Percentiles rank a stretch among this genome's conserved stretches.
These are phyloP conservation scores for Rhizopogon sp. DNA, from an alignment of 768 basidiomycete genomes.

Conservation along the genomic window DNA sequence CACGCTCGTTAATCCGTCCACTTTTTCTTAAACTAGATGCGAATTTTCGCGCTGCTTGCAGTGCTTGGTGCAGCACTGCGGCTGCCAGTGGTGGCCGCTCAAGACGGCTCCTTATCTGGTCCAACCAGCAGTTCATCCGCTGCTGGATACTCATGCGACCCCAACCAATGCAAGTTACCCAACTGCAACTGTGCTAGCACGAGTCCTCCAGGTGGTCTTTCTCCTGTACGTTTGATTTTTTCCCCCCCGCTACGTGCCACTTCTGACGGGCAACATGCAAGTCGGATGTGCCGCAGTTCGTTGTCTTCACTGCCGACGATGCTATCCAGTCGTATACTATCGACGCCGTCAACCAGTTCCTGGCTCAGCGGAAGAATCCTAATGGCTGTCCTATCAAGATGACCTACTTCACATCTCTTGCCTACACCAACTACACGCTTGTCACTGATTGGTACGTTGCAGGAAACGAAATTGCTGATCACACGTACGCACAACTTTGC, in stretches of 20 bases:
- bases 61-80: neutral
- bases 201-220: constrained; percentile 65
- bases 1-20: neutral
- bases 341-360: constrained; percentile 69
- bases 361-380: constrained; percentile 69
- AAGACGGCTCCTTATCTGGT: constrained; percentile 50
- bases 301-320: constrained; percentile 75
- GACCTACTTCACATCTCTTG: constrained; percentile 71
- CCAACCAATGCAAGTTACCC: constrained; percentile 60
- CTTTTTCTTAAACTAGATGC: constrained; percentile 3
- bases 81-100: constrained; percentile 18
- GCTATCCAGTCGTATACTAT: constrained; percentile 75
- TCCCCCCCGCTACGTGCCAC: neutral
- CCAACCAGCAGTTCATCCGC: constrained; percentile 48
- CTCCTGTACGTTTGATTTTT: constrained; percentile 42
- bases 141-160: constrained; percentile 68
- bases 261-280: constrained; percentile 17
- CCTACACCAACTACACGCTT: constrained; percentile 72
- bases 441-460: constrained; percentile 79
- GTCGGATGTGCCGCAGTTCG: constrained; percentile 59
- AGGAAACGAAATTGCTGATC: constrained; percentile 80
- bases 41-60: constrained; percentile 2
- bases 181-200: constrained; percentile 71
- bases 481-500: constrained; percentile 44
- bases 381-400: constrained; percentile 73